phyloP scores from a whole-genome alignment of 495 filamentous ascomycete genomes.

The Penicillium riverlandense region DNA sequence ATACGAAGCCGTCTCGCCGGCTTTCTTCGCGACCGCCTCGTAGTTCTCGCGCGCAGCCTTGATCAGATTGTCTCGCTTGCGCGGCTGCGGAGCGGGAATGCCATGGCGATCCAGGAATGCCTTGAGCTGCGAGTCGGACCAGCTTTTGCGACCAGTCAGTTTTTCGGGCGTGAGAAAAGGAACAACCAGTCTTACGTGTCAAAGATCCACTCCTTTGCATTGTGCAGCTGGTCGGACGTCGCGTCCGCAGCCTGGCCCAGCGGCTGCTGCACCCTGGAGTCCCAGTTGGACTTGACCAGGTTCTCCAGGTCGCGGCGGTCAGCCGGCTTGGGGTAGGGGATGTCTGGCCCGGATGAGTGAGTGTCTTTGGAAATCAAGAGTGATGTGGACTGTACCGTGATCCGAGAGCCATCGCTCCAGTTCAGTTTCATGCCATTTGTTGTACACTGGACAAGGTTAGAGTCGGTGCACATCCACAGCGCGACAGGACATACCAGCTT shows the following conservation, averaged over 20 bases:
- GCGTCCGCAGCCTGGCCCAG: constrained; percentile 75
- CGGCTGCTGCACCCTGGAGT: constrained; percentile 54
- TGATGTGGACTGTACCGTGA: constrained; percentile 39
- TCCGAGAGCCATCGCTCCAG: constrained; percentile 96
- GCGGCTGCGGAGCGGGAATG: constrained; percentile 74
- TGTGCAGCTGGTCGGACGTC: constrained; percentile 58
- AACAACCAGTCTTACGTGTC: constrained; percentile 76
- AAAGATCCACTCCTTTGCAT: constrained; percentile 86
- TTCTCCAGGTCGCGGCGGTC: constrained; percentile 81
- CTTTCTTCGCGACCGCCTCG: constrained; percentile 72
- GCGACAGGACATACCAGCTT: constrained; percentile 57
- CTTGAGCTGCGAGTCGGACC: constrained; percentile 83
- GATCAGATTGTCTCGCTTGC: constrained; percentile 75
- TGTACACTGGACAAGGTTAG: constrained; percentile 62
- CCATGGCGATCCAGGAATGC: constrained; percentile 82
- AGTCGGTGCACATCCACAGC: neutral
- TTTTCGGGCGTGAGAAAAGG: neutral
- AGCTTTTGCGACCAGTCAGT: constrained; percentile 41
- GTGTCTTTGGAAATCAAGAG: neutral
- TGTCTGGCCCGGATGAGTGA: constrained; percentile 32
- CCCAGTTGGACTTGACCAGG: constrained; percentile 85
- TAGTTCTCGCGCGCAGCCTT: constrained; percentile 74
- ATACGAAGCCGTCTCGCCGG: constrained; percentile 71
- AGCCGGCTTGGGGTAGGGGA: constrained; percentile 78
- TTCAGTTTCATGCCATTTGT: constrained; percentile 98